These are phyloP conservation scores for Dothideomycetidae sp. DNA, from an alignment of 2,329 filamentous ascomycete species.

Conservation along the genomic window DNA sequence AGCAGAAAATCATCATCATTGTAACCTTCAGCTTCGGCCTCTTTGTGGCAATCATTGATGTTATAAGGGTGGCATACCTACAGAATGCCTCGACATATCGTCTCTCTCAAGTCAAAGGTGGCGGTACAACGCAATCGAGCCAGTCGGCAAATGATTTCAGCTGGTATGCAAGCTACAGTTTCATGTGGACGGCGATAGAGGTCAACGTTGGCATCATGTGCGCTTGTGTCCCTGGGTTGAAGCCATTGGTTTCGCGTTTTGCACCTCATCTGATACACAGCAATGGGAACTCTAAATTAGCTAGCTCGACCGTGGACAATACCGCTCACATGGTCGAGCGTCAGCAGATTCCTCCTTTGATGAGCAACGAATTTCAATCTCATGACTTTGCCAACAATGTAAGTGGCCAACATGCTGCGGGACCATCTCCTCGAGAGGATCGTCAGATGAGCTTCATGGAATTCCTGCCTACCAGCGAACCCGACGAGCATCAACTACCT, in stretches of 20 bases:
- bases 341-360: conserved; percentile 18
- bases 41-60: conserved; percentile 77
- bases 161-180: conserved; percentile 65
- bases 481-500: conserved; percentile 16
- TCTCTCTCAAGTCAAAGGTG: conserved; percentile 26
- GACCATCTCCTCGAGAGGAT: background rate
- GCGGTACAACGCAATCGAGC: conserved; percentile 23
- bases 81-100: conserved; percentile 50
- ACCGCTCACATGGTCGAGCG: conserved; percentile 23
- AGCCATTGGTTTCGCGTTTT: conserved; percentile 60
- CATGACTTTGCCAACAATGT: conserved; percentile 14
- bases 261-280: conserved; percentile 41
- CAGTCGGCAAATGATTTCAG: conserved; percentile 37
- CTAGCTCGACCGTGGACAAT: conserved; percentile 7
- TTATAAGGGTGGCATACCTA: conserved; percentile 78
- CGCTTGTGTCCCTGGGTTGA: conserved; percentile 82
- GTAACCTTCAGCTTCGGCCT: conserved; percentile 76
- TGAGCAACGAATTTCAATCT: conserved; percentile 14
- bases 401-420: background rate
- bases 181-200: conserved; percentile 91
- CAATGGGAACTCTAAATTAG: background rate
- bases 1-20: conserved; percentile 78
- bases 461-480: conserved; percentile 38
- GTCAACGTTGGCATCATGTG: conserved; percentile 84
- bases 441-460: conserved; percentile 34